Evolutionary conservation across 1,284 basidiomycete genomes (phyloP), one percentile per base, ranked within the genome.

Genomic region (Microbotryum silenes-acaulis): DNA sequence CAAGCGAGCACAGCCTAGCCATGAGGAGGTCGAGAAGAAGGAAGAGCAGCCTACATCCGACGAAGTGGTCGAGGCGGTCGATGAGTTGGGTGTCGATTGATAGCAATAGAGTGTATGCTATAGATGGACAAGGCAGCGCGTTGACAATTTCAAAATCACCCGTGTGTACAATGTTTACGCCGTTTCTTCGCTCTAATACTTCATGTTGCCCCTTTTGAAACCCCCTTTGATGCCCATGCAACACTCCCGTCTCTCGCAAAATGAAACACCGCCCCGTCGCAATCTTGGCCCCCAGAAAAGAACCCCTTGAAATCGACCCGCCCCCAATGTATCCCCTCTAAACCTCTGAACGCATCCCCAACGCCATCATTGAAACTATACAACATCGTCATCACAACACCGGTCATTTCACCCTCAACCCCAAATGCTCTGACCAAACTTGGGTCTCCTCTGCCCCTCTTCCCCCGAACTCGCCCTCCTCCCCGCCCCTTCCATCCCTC

Each of bases 341-440:
- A 27, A 27, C 27, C 27, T 6, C 27, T 27, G 27, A 27, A 27
- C 6, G 27, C 6, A 27, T 27, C 27, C 27, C 6, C 6, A 31
- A 21, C 12, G 12, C 25, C 31, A 52, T n/a, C 27, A 33, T n/a
- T 52, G 37, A 37, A 37, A 12, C 12, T 42, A 10, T 42, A 42
- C 37, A 42, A 18, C 51, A 21, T 49, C 46, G 0, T 20, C 50
- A 51, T 9, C n/a, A 52, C 21, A 44, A 23, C 31, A 8, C 23
- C 12, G 8, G 42, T 16, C 42, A 23, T 29, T 18, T 42, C 27
- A 16, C 37, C 14, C 37, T 37, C 37, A 42, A 42, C 25, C 61
- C 61, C 61, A 63, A 46, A 63, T 63, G 20, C 54, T 56, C 10
- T 54, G 48, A 7, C 61, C 61, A n/a, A 63, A 63, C 44, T 54